A percentile compares a stretch with the other conserved stretches of the same genome.
Evolutionary conservation across 2,329 filamentous ascomycete species (phyloP).

Genomic region (Scleromitrula shiraiana): DNA sequence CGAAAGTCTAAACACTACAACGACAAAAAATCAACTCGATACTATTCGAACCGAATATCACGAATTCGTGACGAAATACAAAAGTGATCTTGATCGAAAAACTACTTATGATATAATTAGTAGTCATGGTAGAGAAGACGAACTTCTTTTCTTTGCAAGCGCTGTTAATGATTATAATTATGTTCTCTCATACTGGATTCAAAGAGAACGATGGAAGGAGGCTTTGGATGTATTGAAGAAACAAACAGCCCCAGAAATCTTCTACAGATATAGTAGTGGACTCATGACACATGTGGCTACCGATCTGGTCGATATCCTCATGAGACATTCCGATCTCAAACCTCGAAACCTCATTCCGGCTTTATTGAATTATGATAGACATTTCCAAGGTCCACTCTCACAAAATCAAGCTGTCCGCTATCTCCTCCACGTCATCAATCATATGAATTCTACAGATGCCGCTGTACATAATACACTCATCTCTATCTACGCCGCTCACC

Average conservation of each 20-base stretch:
- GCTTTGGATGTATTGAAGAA: slow-evolving; percentile 83
- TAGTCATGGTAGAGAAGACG: slow-evolving; percentile 88
- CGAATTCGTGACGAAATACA: slow-evolving; percentile 80
- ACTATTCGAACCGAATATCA: slow-evolving; percentile 71
- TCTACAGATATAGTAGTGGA: slow-evolving; percentile 96
- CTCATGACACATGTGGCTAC: slow-evolving; percentile 81
- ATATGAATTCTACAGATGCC: slow-evolving; percentile 69
- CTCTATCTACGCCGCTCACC: slow-evolving; percentile 85
- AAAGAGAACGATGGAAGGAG: slow-evolving; percentile 85
- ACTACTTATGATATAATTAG: slow-evolving; percentile 94
- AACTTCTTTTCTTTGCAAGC: slow-evolving; percentile 85
- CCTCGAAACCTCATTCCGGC: slow-evolving; percentile 86
- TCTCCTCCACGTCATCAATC: slow-evolving; percentile 85
- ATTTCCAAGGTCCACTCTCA: slow-evolving; percentile 55
- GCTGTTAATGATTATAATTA: slow-evolving; percentile 88
- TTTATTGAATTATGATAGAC: slow-evolving; percentile 85
- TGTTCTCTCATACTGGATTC: slow-evolving; percentile 93
- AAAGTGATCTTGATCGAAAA: slow-evolving; percentile 77
- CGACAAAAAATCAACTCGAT: slow-evolving; percentile 65
- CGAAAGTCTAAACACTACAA: slow-evolving; percentile 61
- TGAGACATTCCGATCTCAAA: slow-evolving; percentile 80
- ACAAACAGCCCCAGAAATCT: slow-evolving; percentile 85
- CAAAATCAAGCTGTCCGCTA: slow-evolving; percentile 93
- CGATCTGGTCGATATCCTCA: slow-evolving; percentile 89
- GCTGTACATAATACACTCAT: slow-evolving; percentile 96